Evolutionary conservation across 345 rosid genomes (phyloP).

Genomic region (Gossypium anomalum): DNA sequence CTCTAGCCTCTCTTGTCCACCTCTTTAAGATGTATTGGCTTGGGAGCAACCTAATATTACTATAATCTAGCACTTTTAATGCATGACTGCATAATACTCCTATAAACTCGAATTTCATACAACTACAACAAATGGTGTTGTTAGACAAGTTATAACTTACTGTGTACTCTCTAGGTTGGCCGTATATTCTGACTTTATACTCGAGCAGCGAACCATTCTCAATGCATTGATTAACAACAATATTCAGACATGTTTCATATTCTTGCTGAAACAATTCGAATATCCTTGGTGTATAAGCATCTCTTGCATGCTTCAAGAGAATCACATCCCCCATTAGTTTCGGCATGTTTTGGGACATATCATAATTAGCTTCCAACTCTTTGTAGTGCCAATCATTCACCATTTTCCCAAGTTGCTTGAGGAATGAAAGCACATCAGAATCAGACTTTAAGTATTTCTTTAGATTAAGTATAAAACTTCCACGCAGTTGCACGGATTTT

Average conservation of each 20-base stretch:
- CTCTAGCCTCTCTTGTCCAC: too few relatives aligned
- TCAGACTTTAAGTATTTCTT: constrained; percentile 29
- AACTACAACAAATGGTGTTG: constrained; percentile 22
- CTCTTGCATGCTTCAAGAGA: constrained; percentile 30
- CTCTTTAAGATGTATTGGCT: too few relatives aligned
- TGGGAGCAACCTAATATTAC: constrained; percentile 7
- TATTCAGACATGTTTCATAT: constrained; percentile 27
- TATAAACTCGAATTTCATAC: constrained; percentile 35
- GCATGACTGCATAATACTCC: constrained; percentile 34
- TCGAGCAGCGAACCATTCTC: constrained; percentile 16
- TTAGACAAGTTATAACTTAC: constrained; percentile 22
- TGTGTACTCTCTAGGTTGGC: constrained; percentile 16
- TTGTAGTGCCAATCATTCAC: constrained; percentile 32
- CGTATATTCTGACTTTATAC: constrained; percentile 28
- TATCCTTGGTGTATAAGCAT: constrained; percentile 26
- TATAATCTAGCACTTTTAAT: constrained; percentile 30
- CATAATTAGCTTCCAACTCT: constrained; percentile 33
- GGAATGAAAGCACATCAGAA: constrained; percentile 25
- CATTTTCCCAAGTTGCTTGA: constrained; percentile 26
- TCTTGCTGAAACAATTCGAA: constrained; percentile 32
- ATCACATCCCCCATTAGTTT: constrained; percentile 28
- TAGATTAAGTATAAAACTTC: constrained; percentile 19
- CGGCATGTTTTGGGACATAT: constrained; percentile 28
- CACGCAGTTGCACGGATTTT: constrained; percentile 18
- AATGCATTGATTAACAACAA: constrained; percentile 24